Base-by-base conservation (phyloP, 1,284 basidiomycete species). In the Cerioporus squamosus region DNA sequence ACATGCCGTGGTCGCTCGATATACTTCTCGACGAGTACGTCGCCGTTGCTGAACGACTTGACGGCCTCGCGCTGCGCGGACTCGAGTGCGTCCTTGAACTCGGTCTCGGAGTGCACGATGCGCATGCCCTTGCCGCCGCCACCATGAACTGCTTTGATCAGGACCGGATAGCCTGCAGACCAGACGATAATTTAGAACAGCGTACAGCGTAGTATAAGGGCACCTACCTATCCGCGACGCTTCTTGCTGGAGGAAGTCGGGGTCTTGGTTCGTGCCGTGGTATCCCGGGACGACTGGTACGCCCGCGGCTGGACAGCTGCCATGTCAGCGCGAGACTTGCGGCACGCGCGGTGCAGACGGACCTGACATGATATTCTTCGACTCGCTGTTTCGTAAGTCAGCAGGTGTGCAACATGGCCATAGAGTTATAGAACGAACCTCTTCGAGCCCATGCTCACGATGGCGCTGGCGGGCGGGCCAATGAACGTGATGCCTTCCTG, bases 111-210 rank as follows among this genome's bases (percentile, higher is more conserved):
- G 24, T 81, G 81, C 26, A 97, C 96, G 24, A 90, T 89, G 60
- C 95, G 90, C 97, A 98, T 98, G 61, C 97, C 97, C 71, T 97
- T 95, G 17, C 97, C 96, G 57, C 97, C 96, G 53, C 96, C 97
- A 26, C 97, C 97, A 74, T 97, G 94, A 45, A 96, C 92, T 24
- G 96, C 95, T 73, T 97, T 97, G 78, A 97, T 97, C 60, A 96
- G 81, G 23, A 95, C 92, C 12, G 96, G 97, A 76, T 96, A 98
- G 17, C 87, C 87, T 88, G 48, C 9, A 14, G 44, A 8, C 14
- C 12, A 7, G 17, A 26, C 40, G 3, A 31, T 5, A 29, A 5
- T 23, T n/a, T 8, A 42, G 39, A 10, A 33, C 10, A 18, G 12
- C 31, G 14, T 23, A 38, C 53, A 54, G 43, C 38, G 17, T 5